Conservation (phyloP, 2,329 filamentous ascomycete species). For the Ambrosiella xylebori region DNA sequence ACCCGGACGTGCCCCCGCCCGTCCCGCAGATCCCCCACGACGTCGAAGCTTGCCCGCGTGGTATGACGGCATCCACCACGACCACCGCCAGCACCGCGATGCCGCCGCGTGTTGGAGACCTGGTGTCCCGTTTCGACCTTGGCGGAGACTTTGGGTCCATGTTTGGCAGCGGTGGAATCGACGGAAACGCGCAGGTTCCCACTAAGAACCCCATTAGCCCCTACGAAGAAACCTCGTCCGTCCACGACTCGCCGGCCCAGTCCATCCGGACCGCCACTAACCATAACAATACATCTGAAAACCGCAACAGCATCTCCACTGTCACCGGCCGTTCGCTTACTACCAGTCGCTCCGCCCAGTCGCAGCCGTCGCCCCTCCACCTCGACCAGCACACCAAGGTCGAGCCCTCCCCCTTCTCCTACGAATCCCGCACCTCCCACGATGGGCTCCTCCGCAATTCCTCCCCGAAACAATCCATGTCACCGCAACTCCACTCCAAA, state of each 20-base stretch:
- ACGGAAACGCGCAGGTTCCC: constrained; percentile 20
- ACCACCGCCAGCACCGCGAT: constrained; percentile 26
- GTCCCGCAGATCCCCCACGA: constrained; percentile 17
- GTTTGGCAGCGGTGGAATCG: constrained; percentile 37
- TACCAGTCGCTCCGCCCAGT: constrained; percentile 22
- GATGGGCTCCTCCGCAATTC: constrained; percentile 27
- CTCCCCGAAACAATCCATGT: constrained; percentile 16
- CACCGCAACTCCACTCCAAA: constrained; percentile 13
- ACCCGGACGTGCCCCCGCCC: constrained; percentile 17
- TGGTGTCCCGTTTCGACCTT: constrained; percentile 27
- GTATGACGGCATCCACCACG: constrained; percentile 11
- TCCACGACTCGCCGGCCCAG: not conserved
- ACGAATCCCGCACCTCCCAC: constrained; percentile 33
- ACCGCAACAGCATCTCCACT: constrained; percentile 20
- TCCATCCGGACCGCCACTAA: not conserved
- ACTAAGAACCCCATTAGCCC: not conserved
- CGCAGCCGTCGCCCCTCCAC: constrained; percentile 28
- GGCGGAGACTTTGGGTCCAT: constrained; percentile 42
- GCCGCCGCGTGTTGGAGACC: constrained; percentile 29
- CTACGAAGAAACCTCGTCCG: not conserved
- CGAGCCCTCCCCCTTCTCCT: constrained; percentile 26
- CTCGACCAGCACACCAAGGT: constrained; percentile 28
- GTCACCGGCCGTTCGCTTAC: constrained; percentile 28
- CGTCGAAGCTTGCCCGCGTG: constrained; percentile 5
- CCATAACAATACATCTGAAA: constrained; percentile 19